Base-by-base conservation (phyloP, 2,329 filamentous ascomycete species). In the Cladosporium sp. region DNA sequence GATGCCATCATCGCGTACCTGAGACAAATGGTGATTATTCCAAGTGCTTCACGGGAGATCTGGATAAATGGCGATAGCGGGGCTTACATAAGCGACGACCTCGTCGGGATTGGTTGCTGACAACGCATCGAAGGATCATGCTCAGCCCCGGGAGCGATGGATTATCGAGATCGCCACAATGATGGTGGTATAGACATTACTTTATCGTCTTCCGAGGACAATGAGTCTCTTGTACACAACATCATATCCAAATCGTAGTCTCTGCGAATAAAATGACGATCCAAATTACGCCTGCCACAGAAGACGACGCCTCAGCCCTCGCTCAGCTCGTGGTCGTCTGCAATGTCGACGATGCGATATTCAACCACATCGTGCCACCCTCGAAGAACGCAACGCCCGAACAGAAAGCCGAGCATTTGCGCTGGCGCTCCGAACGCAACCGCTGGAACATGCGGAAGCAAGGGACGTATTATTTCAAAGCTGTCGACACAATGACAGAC, bases 381-480 rank as follows among this genome's bases (percentile, higher is more conserved):
- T n/a, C 7, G 7, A 17, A 4, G 15, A 37, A 52, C 19, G n/a
- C 36, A 13, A 51, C 45, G 12, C 34, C 54, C 8, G 35, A 22
- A n/a, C 56, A 58, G 22, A n/a, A 39, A 15, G 25, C 20, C 13
- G 48, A 51, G 19, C 49, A 51, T 28, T 10, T 45, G 2, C 20
- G 32, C 9, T 58, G 56, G 56, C 47, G 56, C 25, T 42, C 34
- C 4, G 39, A 37, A 19, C 56, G 56, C 4, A 51, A 34, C 19
- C n/a, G 25, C 12, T 13, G n/a, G 10, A 49, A 48, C 19, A 45
- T 52, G 32, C 22, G 13, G 9, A n/a, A 24, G 3, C 10, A 12
- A 3, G 56, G 49, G 7, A 20, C 28, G 10, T 19, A 34, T 12
- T 58, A 48, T 48, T 53, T 52, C 37, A 52, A 53, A 52, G 56